A percentile compares a stretch with the other conserved stretches of the same genome.
Conservation (phyloP, 768 basidiomycete genomes). For the Lactifluus volemus region DNA sequence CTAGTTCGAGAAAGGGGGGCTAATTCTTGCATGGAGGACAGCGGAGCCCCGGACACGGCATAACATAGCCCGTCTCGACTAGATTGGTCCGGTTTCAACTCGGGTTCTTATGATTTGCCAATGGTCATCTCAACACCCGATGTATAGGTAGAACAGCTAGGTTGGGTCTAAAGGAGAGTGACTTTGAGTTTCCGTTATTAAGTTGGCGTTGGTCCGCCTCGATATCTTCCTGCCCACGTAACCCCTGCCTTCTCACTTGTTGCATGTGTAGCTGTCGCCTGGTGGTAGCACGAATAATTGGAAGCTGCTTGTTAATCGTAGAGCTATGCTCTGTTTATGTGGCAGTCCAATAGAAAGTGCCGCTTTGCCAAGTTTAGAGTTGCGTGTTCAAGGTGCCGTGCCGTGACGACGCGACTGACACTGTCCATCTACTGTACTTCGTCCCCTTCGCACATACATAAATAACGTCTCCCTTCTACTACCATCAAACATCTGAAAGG, state of each 20-base stretch:
- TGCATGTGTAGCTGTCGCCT: too few relatives aligned
- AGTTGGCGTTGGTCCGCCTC: too few relatives aligned
- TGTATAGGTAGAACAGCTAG: background rate
- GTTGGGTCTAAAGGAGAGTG: too few relatives aligned
- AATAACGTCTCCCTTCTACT: background rate
- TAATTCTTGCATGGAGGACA: background rate
- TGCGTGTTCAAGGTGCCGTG: background rate
- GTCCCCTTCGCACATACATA: background rate
- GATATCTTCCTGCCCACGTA: too few relatives aligned
- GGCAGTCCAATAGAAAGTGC: too few relatives aligned
- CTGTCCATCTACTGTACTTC: background rate
- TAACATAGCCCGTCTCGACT: conserved; percentile 3
- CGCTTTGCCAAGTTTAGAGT: too few relatives aligned
- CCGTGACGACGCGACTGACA: conserved; percentile 13
- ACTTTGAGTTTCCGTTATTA: too few relatives aligned
- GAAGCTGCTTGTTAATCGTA: too few relatives aligned
- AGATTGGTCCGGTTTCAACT: background rate
- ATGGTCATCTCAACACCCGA: background rate
- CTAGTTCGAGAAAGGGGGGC: conserved; percentile 6
- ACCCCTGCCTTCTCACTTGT: too few relatives aligned
- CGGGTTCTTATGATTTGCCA: background rate
- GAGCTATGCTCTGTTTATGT: too few relatives aligned
- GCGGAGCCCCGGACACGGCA: background rate
- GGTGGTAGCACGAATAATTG: too few relatives aligned
- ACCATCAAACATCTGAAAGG: background rate